phyloP scores from a whole-genome alignment of 495 filamentous ascomycete genomes.

The Aspergillus incahuasiensis region DNA sequence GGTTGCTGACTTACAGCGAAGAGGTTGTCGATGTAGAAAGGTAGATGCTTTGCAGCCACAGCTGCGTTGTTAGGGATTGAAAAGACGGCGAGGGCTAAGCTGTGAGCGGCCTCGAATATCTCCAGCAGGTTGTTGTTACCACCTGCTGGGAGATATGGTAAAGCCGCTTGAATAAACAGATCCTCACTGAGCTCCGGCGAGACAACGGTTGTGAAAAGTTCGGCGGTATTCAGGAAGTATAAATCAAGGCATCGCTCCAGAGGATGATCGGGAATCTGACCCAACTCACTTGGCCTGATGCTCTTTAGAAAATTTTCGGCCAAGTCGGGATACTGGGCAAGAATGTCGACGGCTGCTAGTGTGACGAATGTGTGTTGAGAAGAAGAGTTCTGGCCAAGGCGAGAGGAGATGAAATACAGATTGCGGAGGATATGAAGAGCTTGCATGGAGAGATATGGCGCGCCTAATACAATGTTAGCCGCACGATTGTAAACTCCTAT shows the following conservation, averaged over 20 bases:
- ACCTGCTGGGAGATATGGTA: conserved; percentile 68
- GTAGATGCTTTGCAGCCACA: conserved; percentile 67
- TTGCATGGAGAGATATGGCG: conserved; percentile 69
- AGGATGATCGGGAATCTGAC: conserved; percentile 66
- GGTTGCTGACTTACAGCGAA: conserved; percentile 52
- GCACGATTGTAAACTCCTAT: background rate
- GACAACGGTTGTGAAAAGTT: conserved; percentile 76
- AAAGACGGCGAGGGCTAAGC: conserved; percentile 75
- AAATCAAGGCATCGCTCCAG: conserved; percentile 76
- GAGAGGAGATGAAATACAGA: conserved; percentile 82
- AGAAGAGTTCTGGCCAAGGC: conserved; percentile 67
- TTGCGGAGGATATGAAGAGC: conserved; percentile 74
- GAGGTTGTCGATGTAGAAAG: conserved; percentile 80
- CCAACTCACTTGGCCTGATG: conserved; percentile 53
- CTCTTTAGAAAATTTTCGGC: conserved; percentile 65
- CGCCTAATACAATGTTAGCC: conserved; percentile 34
- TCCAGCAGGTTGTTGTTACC: conserved; percentile 60
- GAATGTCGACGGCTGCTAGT: conserved; percentile 82
- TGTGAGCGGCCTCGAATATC: conserved; percentile 91
- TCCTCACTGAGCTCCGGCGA: conserved; percentile 61
- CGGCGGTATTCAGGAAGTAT: conserved; percentile 86
- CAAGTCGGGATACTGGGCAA: conserved; percentile 67
- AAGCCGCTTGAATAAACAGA: conserved; percentile 67
- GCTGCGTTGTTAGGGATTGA: conserved; percentile 71
- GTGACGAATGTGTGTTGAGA: conserved; percentile 82